Conservation (phyloP, 495 filamentous ascomycete genomes). For the Glutinoglossum americanum region DNA sequence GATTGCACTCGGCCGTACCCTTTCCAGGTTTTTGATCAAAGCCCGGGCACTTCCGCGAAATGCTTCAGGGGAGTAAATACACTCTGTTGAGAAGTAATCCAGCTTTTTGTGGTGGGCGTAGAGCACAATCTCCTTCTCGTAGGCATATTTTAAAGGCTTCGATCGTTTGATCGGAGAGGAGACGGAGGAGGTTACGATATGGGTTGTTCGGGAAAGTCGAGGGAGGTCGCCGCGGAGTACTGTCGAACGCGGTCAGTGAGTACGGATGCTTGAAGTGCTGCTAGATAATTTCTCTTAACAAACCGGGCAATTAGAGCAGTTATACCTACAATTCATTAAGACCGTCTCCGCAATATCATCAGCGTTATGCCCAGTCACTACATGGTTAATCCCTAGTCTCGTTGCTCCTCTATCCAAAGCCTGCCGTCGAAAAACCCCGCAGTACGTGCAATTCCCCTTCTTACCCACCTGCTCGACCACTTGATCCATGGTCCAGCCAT, state of each 20-base stretch:
- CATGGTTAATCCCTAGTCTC: conserved; percentile 71
- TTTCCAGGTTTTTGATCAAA: conserved; percentile 86
- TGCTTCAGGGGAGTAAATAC: conserved; percentile 96
- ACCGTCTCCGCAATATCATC: conserved; percentile 98
- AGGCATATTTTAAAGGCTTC: conserved; percentile 94
- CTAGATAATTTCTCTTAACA: background rate
- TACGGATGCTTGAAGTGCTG: background rate
- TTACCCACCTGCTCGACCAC: conserved; percentile 90
- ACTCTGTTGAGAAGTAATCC: conserved; percentile 96
- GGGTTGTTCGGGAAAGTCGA: conserved; percentile 72
- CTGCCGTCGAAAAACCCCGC: conserved; percentile 87
- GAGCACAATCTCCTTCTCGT: conserved; percentile 96
- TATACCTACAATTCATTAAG: conserved; percentile 52
- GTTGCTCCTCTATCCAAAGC: conserved; percentile 84
- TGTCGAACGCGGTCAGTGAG: background rate
- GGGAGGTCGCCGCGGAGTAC: conserved; percentile 75
- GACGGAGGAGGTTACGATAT: conserved; percentile 61
- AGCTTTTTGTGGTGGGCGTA: conserved; percentile 92
- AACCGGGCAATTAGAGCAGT: background rate
- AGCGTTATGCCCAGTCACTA: conserved; percentile 94
- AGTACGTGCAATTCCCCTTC: conserved; percentile 98
- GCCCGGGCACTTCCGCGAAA: conserved; percentile 81
- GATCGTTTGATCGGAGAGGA: conserved; percentile 67
- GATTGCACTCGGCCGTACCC: conserved; percentile 79
- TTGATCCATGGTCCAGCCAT: conserved; percentile 99